Percentiles rank a stretch among this genome's conserved stretches.
Conservation (phyloP, 306 rosid species). For the Gynostemma pentaphyllum region DNA sequence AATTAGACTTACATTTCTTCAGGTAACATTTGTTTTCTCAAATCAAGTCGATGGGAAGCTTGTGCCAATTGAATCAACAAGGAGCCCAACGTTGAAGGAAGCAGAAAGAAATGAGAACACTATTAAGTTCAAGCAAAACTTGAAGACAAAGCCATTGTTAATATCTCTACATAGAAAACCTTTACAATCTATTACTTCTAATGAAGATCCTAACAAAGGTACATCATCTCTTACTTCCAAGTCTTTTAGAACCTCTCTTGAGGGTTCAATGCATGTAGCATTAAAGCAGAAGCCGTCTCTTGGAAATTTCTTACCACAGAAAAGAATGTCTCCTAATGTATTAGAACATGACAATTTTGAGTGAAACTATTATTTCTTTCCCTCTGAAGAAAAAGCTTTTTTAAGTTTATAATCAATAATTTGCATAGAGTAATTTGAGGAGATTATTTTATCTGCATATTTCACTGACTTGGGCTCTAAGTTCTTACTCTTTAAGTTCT, state of each 20-base stretch:
- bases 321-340: conserved; percentile 39
- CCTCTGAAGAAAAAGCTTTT: neutral
- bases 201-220: conserved; percentile 17
- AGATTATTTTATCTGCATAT: neutral
- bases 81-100: conserved; percentile 26
- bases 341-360: conserved; percentile 22
- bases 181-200: conserved; percentile 22
- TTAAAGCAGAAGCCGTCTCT: conserved; percentile 23
- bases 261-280: conserved; percentile 20
- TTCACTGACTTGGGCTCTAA: neutral
- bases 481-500: too few species aligned
- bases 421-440: neutral
- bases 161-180: conserved; percentile 32
- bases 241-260: conserved; percentile 22
- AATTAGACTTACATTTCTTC: conserved; percentile 8
- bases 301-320: conserved; percentile 42
- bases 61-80: conserved; percentile 57
- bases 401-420: neutral
- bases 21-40: conserved; percentile 83
- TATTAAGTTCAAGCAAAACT: conserved; percentile 22
- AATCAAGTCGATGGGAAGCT: conserved; percentile 90
- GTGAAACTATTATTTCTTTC: conserved; percentile 16
- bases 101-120: conserved; percentile 27
- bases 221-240: conserved; percentile 22
- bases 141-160: conserved; percentile 21